Evolutionary conservation across 2,329 filamentous ascomycete species (phyloP).

Genomic region (Fusarium agapanthi): DNA sequence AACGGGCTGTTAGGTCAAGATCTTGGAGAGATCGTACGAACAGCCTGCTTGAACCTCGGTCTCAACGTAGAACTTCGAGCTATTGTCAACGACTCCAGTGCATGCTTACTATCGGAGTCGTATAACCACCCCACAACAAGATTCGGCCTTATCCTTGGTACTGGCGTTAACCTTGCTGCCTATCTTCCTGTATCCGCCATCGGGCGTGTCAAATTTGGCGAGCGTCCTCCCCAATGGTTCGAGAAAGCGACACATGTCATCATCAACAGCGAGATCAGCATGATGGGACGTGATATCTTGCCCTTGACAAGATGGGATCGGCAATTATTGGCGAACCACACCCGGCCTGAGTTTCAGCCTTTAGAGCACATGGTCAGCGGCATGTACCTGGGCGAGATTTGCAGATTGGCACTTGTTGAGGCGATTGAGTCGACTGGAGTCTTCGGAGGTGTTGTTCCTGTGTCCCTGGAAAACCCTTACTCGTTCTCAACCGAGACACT

Average conservation of each 20-base stretch:
- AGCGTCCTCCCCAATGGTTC: constrained; percentile 64
- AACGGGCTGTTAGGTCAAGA: constrained; percentile 67
- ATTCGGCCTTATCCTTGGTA: constrained; percentile 73
- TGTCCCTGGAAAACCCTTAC: constrained; percentile 61
- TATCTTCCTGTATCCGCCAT: constrained; percentile 69
- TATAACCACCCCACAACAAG: constrained; percentile 67
- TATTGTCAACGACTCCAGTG: constrained; percentile 73
- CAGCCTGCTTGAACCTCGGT: constrained; percentile 59
- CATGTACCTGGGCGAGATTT: constrained; percentile 73
- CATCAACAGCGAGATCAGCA: constrained; percentile 73
- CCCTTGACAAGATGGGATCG: constrained; percentile 70
- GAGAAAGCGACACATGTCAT: constrained; percentile 68
- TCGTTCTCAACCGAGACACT: constrained; percentile 69
- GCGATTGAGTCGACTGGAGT: constrained; percentile 63
- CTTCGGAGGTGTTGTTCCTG: constrained; percentile 65
- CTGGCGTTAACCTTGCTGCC: constrained; percentile 72
- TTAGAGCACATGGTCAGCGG: constrained; percentile 71
- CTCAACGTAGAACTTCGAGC: constrained; percentile 66
- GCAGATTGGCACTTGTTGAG: constrained; percentile 65
- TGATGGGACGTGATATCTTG: constrained; percentile 69
- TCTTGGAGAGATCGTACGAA: constrained; percentile 65
- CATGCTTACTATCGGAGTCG: constrained; percentile 71
- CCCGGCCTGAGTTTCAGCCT: constrained; percentile 68
- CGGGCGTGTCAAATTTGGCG: constrained; percentile 64
- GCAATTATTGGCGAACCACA: constrained; percentile 60